Base-by-base conservation (phyloP, 371 early-diverging fungal species). In the Rhizopus arrhizus region DNA sequence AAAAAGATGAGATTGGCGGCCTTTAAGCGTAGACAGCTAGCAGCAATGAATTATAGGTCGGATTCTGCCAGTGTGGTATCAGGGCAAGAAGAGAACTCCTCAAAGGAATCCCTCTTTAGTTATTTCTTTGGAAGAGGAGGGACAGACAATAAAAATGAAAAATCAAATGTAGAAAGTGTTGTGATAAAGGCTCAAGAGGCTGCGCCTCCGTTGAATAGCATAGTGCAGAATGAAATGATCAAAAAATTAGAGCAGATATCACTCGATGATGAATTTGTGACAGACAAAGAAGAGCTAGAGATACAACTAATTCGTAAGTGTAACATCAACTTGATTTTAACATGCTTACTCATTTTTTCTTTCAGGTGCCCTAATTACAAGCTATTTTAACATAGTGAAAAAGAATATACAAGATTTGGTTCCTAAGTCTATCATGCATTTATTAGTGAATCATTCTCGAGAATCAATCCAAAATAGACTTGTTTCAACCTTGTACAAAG, bases 361-460 rank as follows among this genome's bases (percentile, higher is more conserved):
- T 34, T 1, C 62, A 87, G 88, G 86, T 16, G 84, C 85, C 2
- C 73, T 93, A 55, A 90, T 93, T 45, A 76, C 82, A 5, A 85
- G 89, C 13, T 94, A 96, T 74, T 93, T 95, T 70, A 81, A 86
- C 53, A 90, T 94, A 62, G 88, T 93, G 9, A 85, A 92, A 61
- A 91, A 91, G 72, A 83, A 87, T 10, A 87, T 95, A 40, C 88
- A 92, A 65, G 95, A 96, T 55, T 73, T 91, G 58, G 94, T 96
- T 3, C 97, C 97, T 11, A 96, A 96, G 69, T 92, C 95, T 0
- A 88, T 95, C 61, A 95, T 96, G 93, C 90, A 90, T 64, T 61
- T 91, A 45, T 72, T 93, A 47, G 92, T 93, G 36, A 90, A 91
- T 63, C 79, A 86, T 66, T 85, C 89, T 12, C 85, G 88, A 60